Evolutionary conservation across 2,329 filamentous ascomycete genomes (phyloP), one percentile per base, ranked within the genome.

Genomic region (Fusarium sp.): DNA sequence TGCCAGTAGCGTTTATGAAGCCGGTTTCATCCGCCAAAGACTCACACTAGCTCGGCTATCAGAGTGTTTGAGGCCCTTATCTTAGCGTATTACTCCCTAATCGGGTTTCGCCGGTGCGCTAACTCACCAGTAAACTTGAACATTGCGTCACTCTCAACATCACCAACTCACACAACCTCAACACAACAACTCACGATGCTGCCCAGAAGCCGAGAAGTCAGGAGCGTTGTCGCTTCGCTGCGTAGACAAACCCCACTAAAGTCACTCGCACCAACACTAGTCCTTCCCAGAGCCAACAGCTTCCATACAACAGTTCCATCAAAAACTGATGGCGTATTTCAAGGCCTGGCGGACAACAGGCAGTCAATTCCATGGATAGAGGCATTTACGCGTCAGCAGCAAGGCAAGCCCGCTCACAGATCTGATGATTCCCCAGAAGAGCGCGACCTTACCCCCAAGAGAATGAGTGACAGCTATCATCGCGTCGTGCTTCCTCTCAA

Each of bases 401-500:
- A 69, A 29, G 70, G 58, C 1, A 64, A 73, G 4, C 41, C 58
- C 14, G 37, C 67, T 21, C 41, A 43, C 6, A 45, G 41, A 2
- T 23, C 45, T 1, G 68, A 62, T 6, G 73, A 63, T 6, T 21
- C 25, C 2, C 63, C 56, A 0, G 50, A 70, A 21, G 69, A 75
- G 35, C 73, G 74, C 17, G 74, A 76, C 6, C 41, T 76, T 27
- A 63, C 68, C 0, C 74, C 74, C 0, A 75, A 73, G 50, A 74
- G 71, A 27, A 76, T 76, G 74, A 71, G 72, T 36, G 74, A 76
- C n/a, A 76, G 74, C 43, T 76, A 76, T 39, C 74, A 76, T 46
- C 69, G 74, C 18, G 72, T 75, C 11, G 70, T 80, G 15, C 80
- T 93, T 27, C 90, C 90, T 9, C 81, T 94, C 11, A 90, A 87